Evolutionary conservation across 1,139 yeast genomes (phyloP), one percentile per base, ranked within the genome.

Genomic region (Casaregolazyma lundiana): DNA sequence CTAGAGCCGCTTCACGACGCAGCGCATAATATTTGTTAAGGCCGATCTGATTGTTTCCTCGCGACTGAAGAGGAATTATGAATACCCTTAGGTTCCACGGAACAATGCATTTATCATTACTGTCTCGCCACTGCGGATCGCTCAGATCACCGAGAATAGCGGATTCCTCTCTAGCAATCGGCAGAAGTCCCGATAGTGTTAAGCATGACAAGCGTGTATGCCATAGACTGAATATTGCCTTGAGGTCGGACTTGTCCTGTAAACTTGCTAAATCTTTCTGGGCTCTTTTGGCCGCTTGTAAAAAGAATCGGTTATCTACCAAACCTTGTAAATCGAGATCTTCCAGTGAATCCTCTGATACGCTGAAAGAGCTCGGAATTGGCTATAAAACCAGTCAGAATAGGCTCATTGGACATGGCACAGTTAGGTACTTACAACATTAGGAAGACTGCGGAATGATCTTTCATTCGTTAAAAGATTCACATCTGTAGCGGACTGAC

Each of bases 11-110:
- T 39, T 63, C 67, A 17, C 64, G 52, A 1, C 65, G 63, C 22
- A 63, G 44, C 6, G 53, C 43, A 44, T 63, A 63, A 41, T 56
- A 62, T 35, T 53, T 48, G 11, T 48, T 46, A 22, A 62, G 47
- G 4, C 60, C 61, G 7, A 49, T 46, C 29, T 55, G 64, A n/a
- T 54, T 49, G 37, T 59, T 61, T 4, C 60, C 61, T 6, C 58
- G 57, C 1, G 59, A 51, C 45, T 59, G 63, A 15, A 60, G 45
- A 20, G 59, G 52, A 6, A 58, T 52, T 8, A 56, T 44, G 15
- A 60, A 35, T 11, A 62, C 46, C 16, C 66, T 48, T n/a, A 62
- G 47, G 3, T 55, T 53, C 66, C 66, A 63, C 1, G 67, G 66
- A 11, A 59, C 58, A 8, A 59, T 45, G 21, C 58, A 53, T 9